Evolutionary conservation across 371 early-diverging fungal genomes (phyloP).

Genomic region (Saksenaea oblongispora): DNA sequence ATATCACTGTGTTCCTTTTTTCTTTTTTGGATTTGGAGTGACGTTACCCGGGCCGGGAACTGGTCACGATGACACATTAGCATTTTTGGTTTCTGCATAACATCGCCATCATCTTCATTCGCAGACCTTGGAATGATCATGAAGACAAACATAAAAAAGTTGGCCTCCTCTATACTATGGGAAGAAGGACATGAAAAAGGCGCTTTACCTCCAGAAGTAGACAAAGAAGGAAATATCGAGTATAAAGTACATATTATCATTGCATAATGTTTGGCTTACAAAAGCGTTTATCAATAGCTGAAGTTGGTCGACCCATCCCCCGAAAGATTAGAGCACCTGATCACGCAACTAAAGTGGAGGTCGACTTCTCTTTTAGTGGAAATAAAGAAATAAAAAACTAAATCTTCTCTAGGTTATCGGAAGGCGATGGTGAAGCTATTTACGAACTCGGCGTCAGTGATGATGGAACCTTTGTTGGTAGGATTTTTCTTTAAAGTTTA

Average conservation of each 20-base stretch:
- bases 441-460: conserved; percentile 93
- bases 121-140: neutral
- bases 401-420: conserved; percentile 63
- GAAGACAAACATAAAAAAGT: neutral
- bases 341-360: conserved; percentile 94
- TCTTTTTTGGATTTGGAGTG: too few relatives aligned
- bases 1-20: too few relatives aligned
- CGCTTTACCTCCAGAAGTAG: conserved; percentile 80
- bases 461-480: conserved; percentile 82
- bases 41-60: too few relatives aligned
- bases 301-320: conserved; percentile 75
- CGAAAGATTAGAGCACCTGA: conserved; percentile 79
- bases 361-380: conserved; percentile 7
- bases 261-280: neutral
- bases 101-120: too few relatives aligned
- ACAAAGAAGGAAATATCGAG: conserved; percentile 85
- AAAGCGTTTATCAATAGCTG: conserved; percentile 39
- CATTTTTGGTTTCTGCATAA: too few relatives aligned
- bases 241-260: conserved; percentile 66
- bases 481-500: conserved; percentile 22
- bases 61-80: too few relatives aligned
- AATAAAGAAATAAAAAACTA: conserved; percentile 7
- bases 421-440: conserved; percentile 86
- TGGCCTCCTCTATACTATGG: conserved; percentile 8
- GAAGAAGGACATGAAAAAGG: conserved; percentile 19